Base-by-base conservation (phyloP, 2,329 filamentous ascomycete species). In the Fusarium sp. region DNA sequence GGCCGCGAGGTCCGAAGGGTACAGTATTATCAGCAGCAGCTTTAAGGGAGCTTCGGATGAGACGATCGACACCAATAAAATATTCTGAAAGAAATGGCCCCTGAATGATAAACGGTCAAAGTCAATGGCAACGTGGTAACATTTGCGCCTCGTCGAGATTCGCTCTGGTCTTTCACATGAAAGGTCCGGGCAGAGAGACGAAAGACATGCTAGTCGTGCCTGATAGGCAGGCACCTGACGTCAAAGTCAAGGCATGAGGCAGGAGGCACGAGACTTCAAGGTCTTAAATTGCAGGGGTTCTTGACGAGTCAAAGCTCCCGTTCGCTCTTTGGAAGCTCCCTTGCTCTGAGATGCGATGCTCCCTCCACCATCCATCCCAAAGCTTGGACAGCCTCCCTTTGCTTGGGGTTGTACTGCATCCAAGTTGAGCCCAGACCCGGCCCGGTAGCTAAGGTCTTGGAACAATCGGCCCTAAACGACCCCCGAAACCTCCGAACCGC, bases 211-310 rank as follows among this genome's bases (percentile, higher is more conserved):
- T 43, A 48, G 59, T 20, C 7, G 76, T 78, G 41, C 76, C 77
- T 79, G 74, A 78, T 78, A 77, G 74, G 74, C 72, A 78, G 72
- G 74, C 50, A 70, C 72, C 70, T 77, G 74, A 77, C 76, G 77
- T 79, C 74, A 78, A 78, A 68, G 60, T 41, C 64, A 65, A 75
- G 63, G 52, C 11, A 43, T 45, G 71, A 66, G 39, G 58, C 61
- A 56, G 63, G 58, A 60, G 58, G 58, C 34, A 58, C 66, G 64
- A 61, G 61, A 52, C 63, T 60, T 64, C 58, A 56, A 30, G 35
- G 61, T 34, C 57, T 52, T 54, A 74, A 25, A 69, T 74, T 71
- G 37, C 45, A 66, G 67, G 45, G 60, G 41, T 45, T 39, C 32
- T 9, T 14, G 60, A 32, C 34, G 45, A 64, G 60, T 63, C 60